These are phyloP conservation scores for Colletotrichum navitas DNA, from an alignment of 2,329 filamentous ascomycete species.

Conservation along the genomic window DNA sequence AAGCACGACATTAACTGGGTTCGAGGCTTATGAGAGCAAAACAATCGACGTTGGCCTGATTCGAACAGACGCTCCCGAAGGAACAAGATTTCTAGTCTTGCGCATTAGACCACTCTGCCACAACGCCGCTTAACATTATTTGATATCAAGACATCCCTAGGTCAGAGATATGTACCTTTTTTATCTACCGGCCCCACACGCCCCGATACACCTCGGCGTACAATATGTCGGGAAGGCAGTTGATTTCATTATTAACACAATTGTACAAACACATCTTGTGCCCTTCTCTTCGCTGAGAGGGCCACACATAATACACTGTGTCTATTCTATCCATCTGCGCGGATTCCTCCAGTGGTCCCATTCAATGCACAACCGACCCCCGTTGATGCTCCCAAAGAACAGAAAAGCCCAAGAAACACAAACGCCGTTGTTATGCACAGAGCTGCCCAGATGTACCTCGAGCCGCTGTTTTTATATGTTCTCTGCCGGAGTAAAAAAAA, in stretches of 20 bases:
- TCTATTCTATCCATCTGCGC: constrained; percentile 1
- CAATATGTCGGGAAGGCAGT: too few relatives aligned
- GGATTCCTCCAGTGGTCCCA: background rate
- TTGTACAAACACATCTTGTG: background rate
- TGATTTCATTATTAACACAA: background rate
- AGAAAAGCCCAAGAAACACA: background rate
- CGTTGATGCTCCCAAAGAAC: background rate
- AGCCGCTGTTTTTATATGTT: constrained; percentile 17
- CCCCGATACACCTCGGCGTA: background rate
- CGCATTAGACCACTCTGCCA: constrained; percentile 42
- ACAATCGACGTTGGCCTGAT: constrained; percentile 37
- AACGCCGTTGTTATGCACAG: constrained; percentile 37
- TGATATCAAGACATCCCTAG: too few relatives aligned
- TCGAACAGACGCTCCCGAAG: constrained; percentile 41
- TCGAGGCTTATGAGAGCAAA: background rate
- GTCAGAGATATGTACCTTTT: fast-evolving
- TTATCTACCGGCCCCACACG: background rate
- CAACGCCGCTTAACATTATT: constrained; percentile 13
- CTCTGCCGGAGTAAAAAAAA: background rate
- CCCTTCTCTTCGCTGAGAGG: too few relatives aligned
- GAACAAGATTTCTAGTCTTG: constrained; percentile 42
- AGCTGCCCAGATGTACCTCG: background rate
- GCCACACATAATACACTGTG: background rate
- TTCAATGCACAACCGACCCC: background rate
- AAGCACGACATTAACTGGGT: background rate